Conservation (phyloP, 495 filamentous ascomycete genomes). For the Tetracladium setigerum region DNA sequence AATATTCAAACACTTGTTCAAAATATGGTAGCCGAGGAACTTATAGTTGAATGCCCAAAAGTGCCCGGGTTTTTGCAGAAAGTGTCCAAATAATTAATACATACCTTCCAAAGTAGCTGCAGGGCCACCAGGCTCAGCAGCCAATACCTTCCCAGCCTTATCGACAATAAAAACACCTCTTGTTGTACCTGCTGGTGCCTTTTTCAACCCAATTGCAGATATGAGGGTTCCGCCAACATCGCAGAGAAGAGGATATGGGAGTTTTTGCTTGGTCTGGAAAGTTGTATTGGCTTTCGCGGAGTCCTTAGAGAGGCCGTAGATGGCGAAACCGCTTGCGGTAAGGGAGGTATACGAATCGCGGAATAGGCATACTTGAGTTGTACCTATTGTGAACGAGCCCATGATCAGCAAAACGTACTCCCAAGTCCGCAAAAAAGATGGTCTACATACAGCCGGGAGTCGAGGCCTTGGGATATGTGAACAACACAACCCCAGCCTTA, state of each 20-base stretch:
- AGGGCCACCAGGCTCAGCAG: slow-evolving; percentile 52
- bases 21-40: too few species aligned
- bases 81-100: slow-evolving; percentile 27
- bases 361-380: slow-evolving; percentile 87
- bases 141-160: slow-evolving; percentile 64
- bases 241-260: slow-evolving; percentile 87
- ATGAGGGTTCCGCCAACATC: slow-evolving; percentile 68
- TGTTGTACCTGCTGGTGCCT: slow-evolving; percentile 63
- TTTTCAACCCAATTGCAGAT: slow-evolving; percentile 67
- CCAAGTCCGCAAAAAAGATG: background rate
- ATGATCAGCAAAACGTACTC: background rate
- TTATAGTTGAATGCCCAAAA: too few species aligned
- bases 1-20: too few species aligned
- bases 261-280: slow-evolving; percentile 80
- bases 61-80: background rate
- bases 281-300: slow-evolving; percentile 81
- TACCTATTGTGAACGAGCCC: slow-evolving; percentile 49
- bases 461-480: slow-evolving; percentile 92
- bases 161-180: slow-evolving; percentile 84
- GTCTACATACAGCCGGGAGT: slow-evolving; percentile 83
- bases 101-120: slow-evolving; percentile 44
- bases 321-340: slow-evolving; percentile 69
- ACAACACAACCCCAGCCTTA: slow-evolving; percentile 79
- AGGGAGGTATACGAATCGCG: slow-evolving; percentile 72
- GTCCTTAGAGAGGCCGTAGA: slow-evolving; percentile 87